Evolutionary conservation across 2,329 filamentous ascomycete genomes (phyloP).

Genomic region (Trichoderma gracile): DNA sequence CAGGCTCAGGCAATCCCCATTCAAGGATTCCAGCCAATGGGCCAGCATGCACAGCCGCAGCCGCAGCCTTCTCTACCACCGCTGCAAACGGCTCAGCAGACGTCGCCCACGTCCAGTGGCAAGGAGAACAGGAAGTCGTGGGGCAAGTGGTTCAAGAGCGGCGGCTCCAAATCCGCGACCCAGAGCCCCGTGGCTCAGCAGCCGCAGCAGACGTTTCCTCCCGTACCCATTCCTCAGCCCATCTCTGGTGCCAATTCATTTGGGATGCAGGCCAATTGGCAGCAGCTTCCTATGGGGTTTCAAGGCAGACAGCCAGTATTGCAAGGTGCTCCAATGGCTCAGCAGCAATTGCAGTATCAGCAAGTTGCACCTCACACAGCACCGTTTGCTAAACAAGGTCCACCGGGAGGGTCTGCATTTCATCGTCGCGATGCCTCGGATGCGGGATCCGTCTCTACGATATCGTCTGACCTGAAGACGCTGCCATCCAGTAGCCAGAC

Average conservation of each 20-base stretch:
- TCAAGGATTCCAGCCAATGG: neutral
- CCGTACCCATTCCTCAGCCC: constrained; percentile 1
- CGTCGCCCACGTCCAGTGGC: neutral
- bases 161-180: constrained; percentile 27
- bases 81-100: constrained; percentile 8
- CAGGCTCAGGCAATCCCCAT: neutral
- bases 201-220: constrained; percentile 8
- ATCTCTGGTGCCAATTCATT: constrained; percentile 7
- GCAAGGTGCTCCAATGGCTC: neutral
- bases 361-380: neutral
- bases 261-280: neutral
- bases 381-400: neutral
- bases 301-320: constrained; percentile 20
- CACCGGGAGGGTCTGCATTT: neutral
- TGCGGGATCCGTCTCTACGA: constrained; percentile 2
- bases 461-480: constrained; percentile 13
- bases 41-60: constrained; percentile 10
- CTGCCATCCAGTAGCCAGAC: neutral
- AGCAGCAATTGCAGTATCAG: constrained; percentile 5
- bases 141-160: constrained; percentile 37
- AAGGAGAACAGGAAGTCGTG: constrained; percentile 35
- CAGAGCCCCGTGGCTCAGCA: constrained; percentile 18
- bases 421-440: constrained; percentile 8
- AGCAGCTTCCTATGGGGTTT: constrained; percentile 12
- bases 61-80: constrained; percentile 5